Base-by-base conservation (phyloP, 805 yeast genomes). In the Schizosaccharomyces osmophilus region DNA sequence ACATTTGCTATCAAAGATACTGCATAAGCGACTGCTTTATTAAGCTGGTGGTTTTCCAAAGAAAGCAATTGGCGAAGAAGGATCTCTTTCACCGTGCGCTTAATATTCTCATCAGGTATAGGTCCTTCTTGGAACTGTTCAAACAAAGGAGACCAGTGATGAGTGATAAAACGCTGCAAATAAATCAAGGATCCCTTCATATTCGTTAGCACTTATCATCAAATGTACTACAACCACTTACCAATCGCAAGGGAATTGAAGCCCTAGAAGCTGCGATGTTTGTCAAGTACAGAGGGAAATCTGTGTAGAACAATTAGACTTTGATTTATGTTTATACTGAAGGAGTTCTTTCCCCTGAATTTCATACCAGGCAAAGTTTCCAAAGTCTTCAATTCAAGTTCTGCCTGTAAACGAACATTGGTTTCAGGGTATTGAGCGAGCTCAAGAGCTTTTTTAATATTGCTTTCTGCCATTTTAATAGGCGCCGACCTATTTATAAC, bases 101-200 rank as follows among this genome's bases (percentile, higher is more conserved):
- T 39, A 29, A 51, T 26, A 24, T 45, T 24, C 15, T 48, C 55
- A 55, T 29, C 58, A 9, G 45, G 48, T 26, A 26, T 17, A 22
- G 45, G 32, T 24, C 45, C 45, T 42, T 19, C 54, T 60, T 26
- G 32, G 26, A 41, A 41, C 17, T 45, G 59, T 55, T 42, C 55
- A 22, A 42, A 54, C 29, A 42, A 9, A 5, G 26, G 19, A 5
- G 59, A 54, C 45, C 41, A 51, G 26, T 54, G 59, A n/a, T 26
- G 36, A 24, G 29, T n/a, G 32, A 42, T 26, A 39, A 29, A 61
- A 17, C 42, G 19, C 15, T 32, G 36, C 8, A 31, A 17, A 29
- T 17, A 59, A 22, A 55, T 68, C n/a, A 51, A 17, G n/a, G 57
- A 22, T 19, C 36, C 57, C 32, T 45, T 19, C 24, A 45, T 9